phyloP scores from a whole-genome alignment of 2,329 filamentous ascomycete genomes.

The Sphaerulina populicola region DNA sequence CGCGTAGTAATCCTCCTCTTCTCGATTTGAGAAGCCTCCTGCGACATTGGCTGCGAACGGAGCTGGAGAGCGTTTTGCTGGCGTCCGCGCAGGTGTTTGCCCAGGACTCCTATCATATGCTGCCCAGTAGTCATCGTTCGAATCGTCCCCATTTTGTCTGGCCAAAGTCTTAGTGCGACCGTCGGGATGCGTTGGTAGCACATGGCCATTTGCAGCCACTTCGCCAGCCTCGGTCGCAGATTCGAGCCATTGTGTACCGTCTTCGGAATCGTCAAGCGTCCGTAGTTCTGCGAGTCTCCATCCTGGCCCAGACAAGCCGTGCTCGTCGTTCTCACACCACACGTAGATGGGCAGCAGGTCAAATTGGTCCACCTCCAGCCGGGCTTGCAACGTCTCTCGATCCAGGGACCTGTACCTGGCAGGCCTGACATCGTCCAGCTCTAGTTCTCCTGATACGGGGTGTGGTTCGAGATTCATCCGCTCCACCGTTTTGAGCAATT shows the following conservation, averaged over 20 bases:
- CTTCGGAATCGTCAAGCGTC: slow-evolving; percentile 47
- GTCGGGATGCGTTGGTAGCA: slow-evolving; percentile 9
- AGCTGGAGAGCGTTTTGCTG: slow-evolving; percentile 56
- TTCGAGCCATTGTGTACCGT: slow-evolving; percentile 51
- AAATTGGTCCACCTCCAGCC: slow-evolving; percentile 55
- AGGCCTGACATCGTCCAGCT: slow-evolving; percentile 59
- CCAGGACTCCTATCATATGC: slow-evolving; percentile 63
- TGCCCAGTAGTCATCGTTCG: slow-evolving; percentile 65
- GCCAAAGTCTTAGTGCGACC: slow-evolving; percentile 15
- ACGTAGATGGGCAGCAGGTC: slow-evolving; percentile 58
- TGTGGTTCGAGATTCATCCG: slow-evolving; percentile 66
- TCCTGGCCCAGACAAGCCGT: slow-evolving; percentile 48
- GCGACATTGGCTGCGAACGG: slow-evolving; percentile 36
- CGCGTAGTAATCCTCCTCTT: slow-evolving; percentile 66
- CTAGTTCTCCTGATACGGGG: slow-evolving; percentile 69
- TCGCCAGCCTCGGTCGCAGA: slow-evolving; percentile 55
- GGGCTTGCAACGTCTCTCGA: slow-evolving; percentile 63
- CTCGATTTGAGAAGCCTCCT: slow-evolving; percentile 20
- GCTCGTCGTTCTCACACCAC: slow-evolving; percentile 59
- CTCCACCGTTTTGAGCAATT: slow-evolving; percentile 54
- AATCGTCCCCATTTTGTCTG: slow-evolving; percentile 54
- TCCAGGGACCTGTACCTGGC: slow-evolving; percentile 62
- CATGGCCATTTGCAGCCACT: slow-evolving; percentile 11
- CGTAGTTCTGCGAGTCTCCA: slow-evolving; percentile 68
- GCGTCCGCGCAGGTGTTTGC: slow-evolving; percentile 45